These are phyloP conservation scores for Bauhinia variegata DNA, from an alignment of 306 rosid genomes.

Conservation along the genomic window DNA sequence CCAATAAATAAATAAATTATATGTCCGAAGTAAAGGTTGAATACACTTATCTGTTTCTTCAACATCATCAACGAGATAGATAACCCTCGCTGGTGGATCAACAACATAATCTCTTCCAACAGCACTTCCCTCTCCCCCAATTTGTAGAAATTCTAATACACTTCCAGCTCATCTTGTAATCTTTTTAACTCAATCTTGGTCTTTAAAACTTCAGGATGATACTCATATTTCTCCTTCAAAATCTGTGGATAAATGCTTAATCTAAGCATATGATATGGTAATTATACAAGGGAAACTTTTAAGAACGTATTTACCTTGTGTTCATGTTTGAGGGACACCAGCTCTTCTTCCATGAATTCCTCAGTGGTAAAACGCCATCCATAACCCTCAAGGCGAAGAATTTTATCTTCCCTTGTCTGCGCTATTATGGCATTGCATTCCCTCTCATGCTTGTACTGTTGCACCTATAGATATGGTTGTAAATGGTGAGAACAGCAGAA, in stretches of 20 bases:
- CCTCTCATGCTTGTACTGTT: constrained; percentile 89
- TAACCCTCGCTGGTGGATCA: too few species aligned
- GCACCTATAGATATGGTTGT: constrained; percentile 62
- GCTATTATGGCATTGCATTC: constrained; percentile 87
- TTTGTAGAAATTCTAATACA: constrained; percentile 68
- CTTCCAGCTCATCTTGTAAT: constrained; percentile 74
- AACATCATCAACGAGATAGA: too few species aligned
- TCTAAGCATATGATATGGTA: constrained; percentile 28
- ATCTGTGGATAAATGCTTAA: constrained; percentile 57
- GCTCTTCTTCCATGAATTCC: constrained; percentile 89
- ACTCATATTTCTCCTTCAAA: constrained; percentile 81
- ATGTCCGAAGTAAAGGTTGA: too few species aligned
- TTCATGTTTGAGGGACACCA: constrained; percentile 68
- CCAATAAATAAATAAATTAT: too few species aligned
- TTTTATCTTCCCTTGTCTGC: constrained; percentile 94
- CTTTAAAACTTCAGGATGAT: constrained; percentile 89
- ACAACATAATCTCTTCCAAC: constrained; percentile 94
- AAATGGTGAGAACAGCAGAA: constrained; percentile 42
- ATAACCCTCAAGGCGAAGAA: constrained; percentile 86
- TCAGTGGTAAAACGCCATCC: constrained; percentile 91
- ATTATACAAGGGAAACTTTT: constrained; percentile 15
- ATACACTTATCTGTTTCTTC: too few species aligned
- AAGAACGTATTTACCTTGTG: constrained; percentile 65
- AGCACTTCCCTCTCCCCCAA: constrained; percentile 92
- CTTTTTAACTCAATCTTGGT: constrained; percentile 76